Percentiles rank a stretch among this genome's conserved stretches.
phyloP scores from a whole-genome alignment of 2,329 filamentous ascomycete species.

The Penicillium nordicum region DNA sequence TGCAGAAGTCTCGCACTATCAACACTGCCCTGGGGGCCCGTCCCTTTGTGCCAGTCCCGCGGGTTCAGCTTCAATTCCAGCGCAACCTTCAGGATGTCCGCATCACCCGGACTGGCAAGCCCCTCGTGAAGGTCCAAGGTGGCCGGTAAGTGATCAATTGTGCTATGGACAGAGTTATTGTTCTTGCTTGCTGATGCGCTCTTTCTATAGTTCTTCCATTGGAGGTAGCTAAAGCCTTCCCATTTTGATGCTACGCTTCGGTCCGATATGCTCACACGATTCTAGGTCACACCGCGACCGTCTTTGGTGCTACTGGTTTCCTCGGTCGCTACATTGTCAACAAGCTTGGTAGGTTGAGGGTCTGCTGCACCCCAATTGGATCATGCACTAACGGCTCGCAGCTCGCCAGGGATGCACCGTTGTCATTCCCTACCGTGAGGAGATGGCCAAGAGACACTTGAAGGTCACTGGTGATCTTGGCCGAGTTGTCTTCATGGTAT shows the following conservation, averaged over 20 bases:
- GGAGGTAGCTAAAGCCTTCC: conserved; percentile 61
- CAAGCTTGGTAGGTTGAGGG: conserved; percentile 64
- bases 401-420: conserved; percentile 93
- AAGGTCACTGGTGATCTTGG: conserved; percentile 96
- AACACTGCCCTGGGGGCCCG: conserved; percentile 41
- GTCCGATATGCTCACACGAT: conserved; percentile 27
- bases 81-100: conserved; percentile 71
- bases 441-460: conserved; percentile 95
- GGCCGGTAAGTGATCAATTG: conserved; percentile 65
- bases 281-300: conserved; percentile 87
- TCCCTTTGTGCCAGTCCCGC: conserved; percentile 36
- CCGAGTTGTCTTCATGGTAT: conserved; percentile 77
- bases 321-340: conserved; percentile 97
- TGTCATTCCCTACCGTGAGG: conserved; percentile 88
- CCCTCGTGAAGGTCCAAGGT: conserved; percentile 81
- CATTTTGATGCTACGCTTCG: conserved; percentile 15
- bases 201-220: conserved; percentile 65
- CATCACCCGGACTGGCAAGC: conserved; percentile 94
- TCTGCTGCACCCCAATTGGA: background rate
- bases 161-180: background rate
- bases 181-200: conserved; percentile 22
- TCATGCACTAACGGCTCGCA: conserved; percentile 42
- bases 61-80: conserved; percentile 41
- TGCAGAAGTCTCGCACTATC: conserved; percentile 46
- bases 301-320: conserved; percentile 96